Base-by-base conservation (phyloP, 2,329 filamentous ascomycete species). In the Fusarium liriodendri region DNA sequence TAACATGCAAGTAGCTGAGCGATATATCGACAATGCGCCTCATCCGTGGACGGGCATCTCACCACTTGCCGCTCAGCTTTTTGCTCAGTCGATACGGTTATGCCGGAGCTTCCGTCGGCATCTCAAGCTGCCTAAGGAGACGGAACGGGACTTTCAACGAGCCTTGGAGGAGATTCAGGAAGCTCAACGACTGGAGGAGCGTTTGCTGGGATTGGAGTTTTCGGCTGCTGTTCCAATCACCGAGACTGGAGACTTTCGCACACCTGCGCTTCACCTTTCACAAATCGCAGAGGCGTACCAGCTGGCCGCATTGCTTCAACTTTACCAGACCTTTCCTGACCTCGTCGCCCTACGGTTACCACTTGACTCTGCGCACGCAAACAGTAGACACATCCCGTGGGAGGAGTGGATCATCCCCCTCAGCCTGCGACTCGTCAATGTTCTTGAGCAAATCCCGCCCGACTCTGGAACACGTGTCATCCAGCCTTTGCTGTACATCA, bases 21-120 rank as follows among this genome's bases (percentile, higher is more conserved):
- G 69, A 27, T 66, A 71, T 18, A 59, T 76, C 22, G 75, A 78
- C 10, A 55, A 64, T 6, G 62, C 73, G 6, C 77, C 79, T 0
- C 83, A 85, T 42, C 80, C 83, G 0, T 85, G 83, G 83, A 84
- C 81, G 0, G 83, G 83, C 0, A 80, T 84, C 6, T 84, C 83
- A 0, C 77, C 81, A 0, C 67, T 75, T 1, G 76, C 82, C 0
- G 79, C 81, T 8, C 79, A 78, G 5, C 77, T 85, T 0, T 83
- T 85, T 52, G 79, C 79, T 0, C 79, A 81, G 47, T 79, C 80
- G 6, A 80, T 85, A 42, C 75, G 79, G 0, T 74, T 84, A 2
- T 85, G 83, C 47, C 79, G 83, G 8, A 76, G 76, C 5, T 83
- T 81, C 27, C 81, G 83, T 0, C 75, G 74, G 3, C 72, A 74